A percentile compares a stretch with the other conserved stretches of the same genome.
Conservation (phyloP, 441 rosid species). For the Populus hybrid region DNA sequence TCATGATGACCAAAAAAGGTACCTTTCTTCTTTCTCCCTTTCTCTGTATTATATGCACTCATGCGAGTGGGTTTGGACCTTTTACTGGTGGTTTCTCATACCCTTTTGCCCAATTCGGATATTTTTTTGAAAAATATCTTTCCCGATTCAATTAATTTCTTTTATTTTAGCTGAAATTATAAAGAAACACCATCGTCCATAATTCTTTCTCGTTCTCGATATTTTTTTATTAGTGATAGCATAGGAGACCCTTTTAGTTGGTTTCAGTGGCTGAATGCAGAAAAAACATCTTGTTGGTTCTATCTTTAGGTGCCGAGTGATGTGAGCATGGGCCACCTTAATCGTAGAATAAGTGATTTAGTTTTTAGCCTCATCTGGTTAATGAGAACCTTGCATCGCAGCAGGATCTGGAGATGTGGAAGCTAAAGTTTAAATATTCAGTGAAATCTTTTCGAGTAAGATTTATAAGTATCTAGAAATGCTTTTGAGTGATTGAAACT, state of each 20-base stretch:
- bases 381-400: not conserved
- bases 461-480: not conserved
- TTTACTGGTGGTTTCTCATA: not conserved
- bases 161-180: not conserved
- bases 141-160: not conserved
- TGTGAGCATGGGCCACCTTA: not conserved
- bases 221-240: too few species aligned
- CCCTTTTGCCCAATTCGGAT: not conserved
- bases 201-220: not conserved
- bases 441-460: too few species aligned
- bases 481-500: not conserved
- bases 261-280: not conserved
- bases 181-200: not conserved
- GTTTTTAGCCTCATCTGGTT: not conserved
- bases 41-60: not conserved
- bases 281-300: not conserved
- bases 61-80: not conserved
- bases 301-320: not conserved
- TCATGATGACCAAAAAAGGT: slow-evolving; percentile 96
- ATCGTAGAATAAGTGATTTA: not conserved
- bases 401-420: not conserved
- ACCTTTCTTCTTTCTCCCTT: not conserved
- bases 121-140: not conserved
- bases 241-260: too few species aligned
- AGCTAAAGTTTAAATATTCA: too few species aligned